Percentiles rank a stretch among this genome's conserved stretches.
Conservation (phyloP, 352 stramenopile species). For the Pythium periplocum region DNA sequence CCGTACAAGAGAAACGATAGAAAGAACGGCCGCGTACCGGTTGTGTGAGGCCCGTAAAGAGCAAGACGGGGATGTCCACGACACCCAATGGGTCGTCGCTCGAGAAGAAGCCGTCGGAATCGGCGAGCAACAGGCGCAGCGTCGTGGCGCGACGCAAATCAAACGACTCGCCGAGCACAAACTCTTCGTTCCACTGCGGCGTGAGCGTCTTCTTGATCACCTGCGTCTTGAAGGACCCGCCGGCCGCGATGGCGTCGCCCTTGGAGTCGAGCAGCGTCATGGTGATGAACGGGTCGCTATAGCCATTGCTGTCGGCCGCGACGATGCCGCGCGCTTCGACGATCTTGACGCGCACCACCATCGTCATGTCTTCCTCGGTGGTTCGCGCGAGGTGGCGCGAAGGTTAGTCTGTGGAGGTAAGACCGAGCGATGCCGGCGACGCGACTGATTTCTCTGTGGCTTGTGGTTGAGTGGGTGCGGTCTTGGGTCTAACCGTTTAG, state of each 20-base stretch:
- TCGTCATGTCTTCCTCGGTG: constrained; percentile 4
- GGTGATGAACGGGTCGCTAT: constrained; percentile 65
- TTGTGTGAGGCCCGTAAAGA: constrained; percentile 30
- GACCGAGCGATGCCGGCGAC: no score
- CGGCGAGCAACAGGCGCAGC: constrained; percentile 42
- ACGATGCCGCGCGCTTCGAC: constrained; percentile 59
- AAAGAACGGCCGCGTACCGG: constrained; percentile 13
- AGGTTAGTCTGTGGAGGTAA: no score
- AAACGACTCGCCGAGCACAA: constrained; percentile 54
- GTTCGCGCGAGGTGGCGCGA: no score
- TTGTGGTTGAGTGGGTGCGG: no score
- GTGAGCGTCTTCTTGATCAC: constrained; percentile 61
- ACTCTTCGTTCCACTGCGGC: constrained; percentile 56
- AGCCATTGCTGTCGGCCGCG: constrained; percentile 59
- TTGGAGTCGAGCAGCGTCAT: constrained; percentile 71
- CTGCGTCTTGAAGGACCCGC: constrained; percentile 58
- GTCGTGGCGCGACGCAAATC: constrained; percentile 64
- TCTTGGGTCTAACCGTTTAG: no score
- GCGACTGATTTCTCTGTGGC: no score
- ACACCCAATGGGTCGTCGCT: constrained; percentile 62
- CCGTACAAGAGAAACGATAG: constrained; percentile 3
- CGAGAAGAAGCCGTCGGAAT: constrained; percentile 56
- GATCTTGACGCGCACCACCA: constrained; percentile 38
- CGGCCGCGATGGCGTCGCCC: constrained; percentile 28
- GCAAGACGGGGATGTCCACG: constrained; percentile 57